Evolutionary conservation across 179 eudicot species (phyloP).

Genomic region (Heliamphora pulchella): DNA sequence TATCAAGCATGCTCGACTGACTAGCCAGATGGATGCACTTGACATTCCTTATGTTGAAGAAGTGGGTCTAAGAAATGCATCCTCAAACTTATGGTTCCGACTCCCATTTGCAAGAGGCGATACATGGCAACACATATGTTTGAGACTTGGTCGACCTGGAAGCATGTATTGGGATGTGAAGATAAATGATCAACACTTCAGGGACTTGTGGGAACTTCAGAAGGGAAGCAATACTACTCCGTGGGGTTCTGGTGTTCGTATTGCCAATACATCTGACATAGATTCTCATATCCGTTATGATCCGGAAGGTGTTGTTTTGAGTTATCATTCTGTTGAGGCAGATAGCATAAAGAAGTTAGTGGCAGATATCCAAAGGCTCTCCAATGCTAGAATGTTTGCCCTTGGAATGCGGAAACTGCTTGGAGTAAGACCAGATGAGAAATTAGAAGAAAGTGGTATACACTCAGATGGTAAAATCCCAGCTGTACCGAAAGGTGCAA

Average conservation of each 20-base stretch:
- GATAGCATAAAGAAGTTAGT: conserved; percentile 89
- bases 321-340: conserved; percentile 77
- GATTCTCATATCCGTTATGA: conserved; percentile 96
- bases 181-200: conserved; percentile 81
- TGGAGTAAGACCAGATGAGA: conserved; percentile 64
- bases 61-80: conserved; percentile 60
- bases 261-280: conserved; percentile 83
- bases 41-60: conserved; percentile 88
- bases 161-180: conserved; percentile 98
- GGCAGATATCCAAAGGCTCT: conserved; percentile 81
- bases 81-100: conserved; percentile 81
- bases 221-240: conserved; percentile 66
- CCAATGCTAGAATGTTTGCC: conserved; percentile 87
- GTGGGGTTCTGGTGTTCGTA: conserved; percentile 90
- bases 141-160: conserved; percentile 89
- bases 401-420: conserved; percentile 87
- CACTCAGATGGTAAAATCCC: conserved; percentile 44
- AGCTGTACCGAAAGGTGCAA: conserved; percentile 36
- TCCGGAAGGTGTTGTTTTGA: conserved; percentile 80
- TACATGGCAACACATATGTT: conserved; percentile 79
- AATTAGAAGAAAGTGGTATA: conserved; percentile 46
- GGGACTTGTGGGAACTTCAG: conserved; percentile 95
- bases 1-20: conserved; percentile 89
- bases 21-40: conserved; percentile 92
- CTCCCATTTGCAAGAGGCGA: conserved; percentile 68